Percentiles rank a stretch among this genome's conserved stretches.
phyloP scores from a whole-genome alignment of 176 grass and related monocot species.

The Thalia dealbata region DNA sequence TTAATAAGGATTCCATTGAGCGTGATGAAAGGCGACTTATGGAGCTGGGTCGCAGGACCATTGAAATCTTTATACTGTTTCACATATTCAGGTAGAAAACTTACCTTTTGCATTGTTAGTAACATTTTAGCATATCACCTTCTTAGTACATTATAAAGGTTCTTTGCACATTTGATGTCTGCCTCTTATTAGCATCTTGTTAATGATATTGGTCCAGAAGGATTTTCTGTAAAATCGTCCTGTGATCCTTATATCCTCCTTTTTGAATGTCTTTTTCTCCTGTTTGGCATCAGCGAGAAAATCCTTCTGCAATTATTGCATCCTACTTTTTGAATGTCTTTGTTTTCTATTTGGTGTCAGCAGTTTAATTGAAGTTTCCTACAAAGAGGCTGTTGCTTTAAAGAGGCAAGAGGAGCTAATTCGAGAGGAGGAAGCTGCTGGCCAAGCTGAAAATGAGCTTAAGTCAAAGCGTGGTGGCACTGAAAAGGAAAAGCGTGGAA shows the following conservation, averaged over 20 bases:
- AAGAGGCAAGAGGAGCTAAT: slow-evolving; percentile 95
- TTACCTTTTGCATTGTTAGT: slow-evolving; percentile 10
- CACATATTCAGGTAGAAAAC: slow-evolving; percentile 73
- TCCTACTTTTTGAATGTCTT: background rate
- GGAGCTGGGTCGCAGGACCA: slow-evolving; percentile 74
- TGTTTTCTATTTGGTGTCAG: slow-evolving; percentile 30
- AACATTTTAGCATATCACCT: slow-evolving; percentile 4
- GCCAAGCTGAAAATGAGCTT: slow-evolving; percentile 58
- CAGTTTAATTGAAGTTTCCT: slow-evolving; percentile 87
- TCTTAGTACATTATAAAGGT: background rate
- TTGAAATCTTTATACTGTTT: slow-evolving; percentile 79
- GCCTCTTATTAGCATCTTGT: background rate
- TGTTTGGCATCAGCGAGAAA: slow-evolving; percentile 36
- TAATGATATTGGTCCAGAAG: background rate
- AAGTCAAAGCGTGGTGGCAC: slow-evolving; percentile 53
- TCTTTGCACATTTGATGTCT: background rate
- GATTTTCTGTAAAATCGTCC: background rate
- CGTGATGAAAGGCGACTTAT: slow-evolving; percentile 79
- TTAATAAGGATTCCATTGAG: slow-evolving; percentile 85
- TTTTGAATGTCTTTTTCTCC: background rate
- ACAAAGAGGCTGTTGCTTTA: slow-evolving; percentile 87
- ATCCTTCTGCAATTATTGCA: no score
- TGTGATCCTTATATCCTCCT: no score
- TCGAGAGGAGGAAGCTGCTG: slow-evolving; percentile 90
- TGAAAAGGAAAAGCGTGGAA: slow-evolving; percentile 83